phyloP scores from a whole-genome alignment of 805 yeast genomes.

The Saturnispora serradocipensis region DNA sequence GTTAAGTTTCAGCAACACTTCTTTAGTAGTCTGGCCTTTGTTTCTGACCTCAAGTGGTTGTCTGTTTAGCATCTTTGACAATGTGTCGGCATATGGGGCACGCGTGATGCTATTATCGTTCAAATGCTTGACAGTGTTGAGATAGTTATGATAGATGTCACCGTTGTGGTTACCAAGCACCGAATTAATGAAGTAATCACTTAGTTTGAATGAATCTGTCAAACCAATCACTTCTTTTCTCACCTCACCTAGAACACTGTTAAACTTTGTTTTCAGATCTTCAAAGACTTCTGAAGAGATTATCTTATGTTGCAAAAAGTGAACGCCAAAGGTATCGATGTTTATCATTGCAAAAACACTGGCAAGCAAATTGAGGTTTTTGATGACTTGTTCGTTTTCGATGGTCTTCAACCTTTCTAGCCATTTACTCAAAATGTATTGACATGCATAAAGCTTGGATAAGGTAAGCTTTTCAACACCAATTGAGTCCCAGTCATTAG shows the following conservation, averaged over 20 bases:
- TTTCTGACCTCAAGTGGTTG: constrained; percentile 30
- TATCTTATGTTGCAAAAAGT: constrained; percentile 57
- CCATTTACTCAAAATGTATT: constrained; percentile 37
- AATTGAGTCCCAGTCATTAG: constrained; percentile 37
- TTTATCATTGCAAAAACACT: constrained; percentile 55
- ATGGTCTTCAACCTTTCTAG: constrained; percentile 23
- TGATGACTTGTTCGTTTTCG: constrained; percentile 29
- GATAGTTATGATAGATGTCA: constrained; percentile 73
- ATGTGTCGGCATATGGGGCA: constrained; percentile 46
- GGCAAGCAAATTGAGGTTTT: constrained; percentile 45
- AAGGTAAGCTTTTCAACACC: constrained; percentile 37
- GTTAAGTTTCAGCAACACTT: constrained; percentile 17
- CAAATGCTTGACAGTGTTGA: constrained; percentile 38
- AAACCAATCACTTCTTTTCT: constrained; percentile 67
- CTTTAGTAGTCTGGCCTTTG: constrained; percentile 15
- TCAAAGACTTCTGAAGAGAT: constrained; percentile 42
- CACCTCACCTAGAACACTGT: constrained; percentile 37
- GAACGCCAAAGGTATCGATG: constrained; percentile 62
- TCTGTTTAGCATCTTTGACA: constrained; percentile 32
- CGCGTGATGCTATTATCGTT: constrained; percentile 46
- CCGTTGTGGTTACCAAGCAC: constrained; percentile 78
- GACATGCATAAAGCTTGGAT: constrained; percentile 43
- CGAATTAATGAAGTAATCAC: constrained; percentile 74
- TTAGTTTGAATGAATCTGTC: constrained; percentile 76
- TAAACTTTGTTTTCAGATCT: constrained; percentile 32